These are phyloP conservation scores for Coprinopsis sp. DNA, from an alignment of 768 basidiomycete genomes.

Conservation along the genomic window DNA sequence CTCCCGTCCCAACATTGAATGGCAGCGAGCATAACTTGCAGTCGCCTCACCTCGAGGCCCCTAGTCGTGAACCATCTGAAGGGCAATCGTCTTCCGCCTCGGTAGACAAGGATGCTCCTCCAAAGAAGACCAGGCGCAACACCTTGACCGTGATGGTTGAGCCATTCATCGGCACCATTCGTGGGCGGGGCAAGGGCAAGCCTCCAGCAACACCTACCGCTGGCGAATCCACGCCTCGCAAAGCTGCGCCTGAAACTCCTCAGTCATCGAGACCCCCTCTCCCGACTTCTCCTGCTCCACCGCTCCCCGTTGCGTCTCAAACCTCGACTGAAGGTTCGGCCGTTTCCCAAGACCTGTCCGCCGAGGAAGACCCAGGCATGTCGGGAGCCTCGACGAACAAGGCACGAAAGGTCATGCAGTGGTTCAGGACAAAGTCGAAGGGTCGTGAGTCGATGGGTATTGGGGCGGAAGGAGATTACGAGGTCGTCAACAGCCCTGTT, in stretches of 20 bases:
- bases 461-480: slow-evolving; percentile 19
- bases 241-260: background rate
- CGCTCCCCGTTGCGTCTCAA: slow-evolving; percentile 21
- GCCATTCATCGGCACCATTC: slow-evolving; percentile 57
- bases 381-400: slow-evolving; percentile 79
- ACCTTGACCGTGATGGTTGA: slow-evolving; percentile 88
- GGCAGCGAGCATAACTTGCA: slow-evolving; percentile 10
- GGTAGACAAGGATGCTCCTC: slow-evolving; percentile 27
- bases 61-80: slow-evolving; percentile 18
- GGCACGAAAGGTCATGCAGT: slow-evolving; percentile 96
- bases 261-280: slow-evolving; percentile 29
- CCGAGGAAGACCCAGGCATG: slow-evolving; percentile 32
- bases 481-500: slow-evolving; percentile 24
- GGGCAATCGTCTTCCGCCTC: slow-evolving; percentile 20
- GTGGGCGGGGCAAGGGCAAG: slow-evolving; percentile 35
- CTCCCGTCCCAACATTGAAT: slow-evolving; percentile 24
- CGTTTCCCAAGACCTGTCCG: slow-evolving; percentile 5
- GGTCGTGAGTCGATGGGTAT: slow-evolving; percentile 35
- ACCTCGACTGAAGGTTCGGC: background rate
- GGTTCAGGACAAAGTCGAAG: slow-evolving; percentile 83
- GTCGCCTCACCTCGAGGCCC: slow-evolving; percentile 11
- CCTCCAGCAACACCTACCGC: background rate
- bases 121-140: slow-evolving; percentile 67
- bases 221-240: background rate
- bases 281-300: slow-evolving; percentile 35